phyloP scores from a whole-genome alignment of 768 basidiomycete genomes.

The Macrolepiota albuminosa region DNA sequence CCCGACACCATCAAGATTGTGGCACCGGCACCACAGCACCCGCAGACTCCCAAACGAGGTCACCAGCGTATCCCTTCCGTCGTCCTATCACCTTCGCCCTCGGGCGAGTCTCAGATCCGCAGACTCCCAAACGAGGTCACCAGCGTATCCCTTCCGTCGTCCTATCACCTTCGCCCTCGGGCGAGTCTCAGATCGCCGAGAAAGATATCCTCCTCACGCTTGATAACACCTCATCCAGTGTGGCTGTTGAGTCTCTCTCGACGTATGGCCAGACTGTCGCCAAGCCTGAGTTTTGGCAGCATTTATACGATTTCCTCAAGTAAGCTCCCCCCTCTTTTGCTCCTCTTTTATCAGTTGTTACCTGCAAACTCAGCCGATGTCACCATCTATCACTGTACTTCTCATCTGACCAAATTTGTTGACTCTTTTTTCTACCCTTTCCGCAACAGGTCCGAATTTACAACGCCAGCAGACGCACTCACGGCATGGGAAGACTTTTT shows the following conservation, averaged over 20 bases:
- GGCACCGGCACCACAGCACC: slow-evolving; percentile 23
- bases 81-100: slow-evolving; percentile 73
- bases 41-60: slow-evolving; percentile 25
- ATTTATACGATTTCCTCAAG: slow-evolving; percentile 61
- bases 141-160: slow-evolving; percentile 74
- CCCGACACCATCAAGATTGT: slow-evolving; percentile 7
- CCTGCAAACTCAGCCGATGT: background rate
- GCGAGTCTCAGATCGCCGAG: slow-evolving; percentile 30
- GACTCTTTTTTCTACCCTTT: background rate
- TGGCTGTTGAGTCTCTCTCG: slow-evolving; percentile 42
- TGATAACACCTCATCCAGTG: slow-evolving; percentile 41
- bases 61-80: slow-evolving; percentile 75
- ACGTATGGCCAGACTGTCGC: slow-evolving; percentile 69
- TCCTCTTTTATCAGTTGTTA: background rate
- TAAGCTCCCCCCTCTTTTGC: slow-evolving; percentile 24
- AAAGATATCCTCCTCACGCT: slow-evolving; percentile 69
- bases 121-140: slow-evolving; percentile 36
- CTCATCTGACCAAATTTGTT: background rate
- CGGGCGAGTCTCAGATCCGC: slow-evolving; percentile 39
- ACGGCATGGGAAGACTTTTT: slow-evolving; percentile 86
- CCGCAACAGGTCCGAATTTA: slow-evolving; percentile 53
- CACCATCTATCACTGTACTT: background rate
- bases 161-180: slow-evolving; percentile 70
- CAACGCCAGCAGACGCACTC: slow-evolving; percentile 57
- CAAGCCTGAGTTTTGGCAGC: slow-evolving; percentile 76